phyloP scores from a whole-genome alignment of 2,329 filamentous ascomycete species.

The Lasiodiplodia hormozganensis region DNA sequence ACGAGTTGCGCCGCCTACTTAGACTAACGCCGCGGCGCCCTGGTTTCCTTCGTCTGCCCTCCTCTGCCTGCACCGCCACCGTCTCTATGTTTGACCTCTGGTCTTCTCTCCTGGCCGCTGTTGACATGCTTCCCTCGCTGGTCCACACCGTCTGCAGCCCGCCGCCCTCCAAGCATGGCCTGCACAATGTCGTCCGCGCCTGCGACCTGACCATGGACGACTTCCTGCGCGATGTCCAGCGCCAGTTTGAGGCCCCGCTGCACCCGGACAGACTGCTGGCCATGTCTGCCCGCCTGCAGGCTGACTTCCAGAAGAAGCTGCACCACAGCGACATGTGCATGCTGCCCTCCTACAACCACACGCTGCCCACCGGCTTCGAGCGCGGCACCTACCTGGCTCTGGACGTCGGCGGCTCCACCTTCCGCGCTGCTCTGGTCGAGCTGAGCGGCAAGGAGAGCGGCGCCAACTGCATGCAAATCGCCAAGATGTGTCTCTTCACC shows the following conservation, averaged over 20 bases:
- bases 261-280: slow-evolving; percentile 49
- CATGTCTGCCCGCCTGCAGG: slow-evolving; percentile 54
- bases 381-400: slow-evolving; percentile 66
- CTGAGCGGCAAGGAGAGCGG: slow-evolving; percentile 56
- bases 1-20: slow-evolving; percentile 6
- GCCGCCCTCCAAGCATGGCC: slow-evolving; percentile 37
- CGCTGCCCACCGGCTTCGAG: slow-evolving; percentile 65
- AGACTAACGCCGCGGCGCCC: slow-evolving; percentile 31
- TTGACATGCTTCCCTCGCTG: slow-evolving; percentile 47
- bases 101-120: slow-evolving; percentile 12
- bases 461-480: slow-evolving; percentile 55
- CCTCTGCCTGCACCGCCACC: not conserved
- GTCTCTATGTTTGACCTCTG: slow-evolving; percentile 15
- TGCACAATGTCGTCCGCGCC: slow-evolving; percentile 48
- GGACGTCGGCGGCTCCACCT: slow-evolving; percentile 71
- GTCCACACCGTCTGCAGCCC: slow-evolving; percentile 44
- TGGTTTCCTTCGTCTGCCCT: slow-evolving; percentile 30
- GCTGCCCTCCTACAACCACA: slow-evolving; percentile 70
- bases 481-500: slow-evolving; percentile 60
- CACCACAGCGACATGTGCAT: slow-evolving; percentile 66
- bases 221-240: slow-evolving; percentile 52
- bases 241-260: slow-evolving; percentile 53
- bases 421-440: slow-evolving; percentile 67
- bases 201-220: slow-evolving; percentile 57
- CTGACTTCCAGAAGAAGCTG: slow-evolving; percentile 62